Base-by-base conservation (phyloP, 2,329 filamentous ascomycete genomes). In the Botrytis squamosa region DNA sequence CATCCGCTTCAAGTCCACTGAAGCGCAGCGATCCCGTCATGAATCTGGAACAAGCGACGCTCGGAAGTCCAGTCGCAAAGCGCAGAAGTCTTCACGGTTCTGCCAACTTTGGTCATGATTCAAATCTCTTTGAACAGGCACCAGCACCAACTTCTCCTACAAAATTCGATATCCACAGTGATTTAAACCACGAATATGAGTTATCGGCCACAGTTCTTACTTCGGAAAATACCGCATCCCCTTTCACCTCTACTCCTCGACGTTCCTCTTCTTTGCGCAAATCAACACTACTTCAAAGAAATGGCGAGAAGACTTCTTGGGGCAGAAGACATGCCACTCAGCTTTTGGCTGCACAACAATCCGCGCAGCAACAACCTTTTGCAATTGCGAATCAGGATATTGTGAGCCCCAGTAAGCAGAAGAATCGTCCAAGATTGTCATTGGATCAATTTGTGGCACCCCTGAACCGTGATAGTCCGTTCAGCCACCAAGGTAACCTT, bases 11-110 rank as follows among this genome's bases (percentile, higher is more conserved):
- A 9, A 97, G 95, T 81, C 95, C 95, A 8, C 85, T 98, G 78
- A 98, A 98, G 86, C 91, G 96, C 78, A 95, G 92, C 80, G 95
- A 98, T 84, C 92, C 93, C 62, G 91, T 92, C 70, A 95, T 97
- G 92, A 94, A 93, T 79, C 84, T 97, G 67, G 95, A 97, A 79
- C 92, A 93, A 76, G 87, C 90, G 42, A 91, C 88, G 78, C 86
- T 92, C 73, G 93, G 93, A 77, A 98, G 93, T 80, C 95, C 96
- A 0, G 93, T 95, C 74, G 93, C 95, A 65, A 98, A 98, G 85
- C 89, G 96, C 77, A 90, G 96, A 79, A 98, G 95, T 83, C 84
- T 97, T 78, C 93, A 97, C 81, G 92, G 92, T 68, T 88, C 90
- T 62, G 86, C 91, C n/a, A 88, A 84, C 77, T 85, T 91, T 86